Base-by-base conservation (phyloP, 108 stramenopile genomes). In the Pseudonitzschia multiseries region DNA sequence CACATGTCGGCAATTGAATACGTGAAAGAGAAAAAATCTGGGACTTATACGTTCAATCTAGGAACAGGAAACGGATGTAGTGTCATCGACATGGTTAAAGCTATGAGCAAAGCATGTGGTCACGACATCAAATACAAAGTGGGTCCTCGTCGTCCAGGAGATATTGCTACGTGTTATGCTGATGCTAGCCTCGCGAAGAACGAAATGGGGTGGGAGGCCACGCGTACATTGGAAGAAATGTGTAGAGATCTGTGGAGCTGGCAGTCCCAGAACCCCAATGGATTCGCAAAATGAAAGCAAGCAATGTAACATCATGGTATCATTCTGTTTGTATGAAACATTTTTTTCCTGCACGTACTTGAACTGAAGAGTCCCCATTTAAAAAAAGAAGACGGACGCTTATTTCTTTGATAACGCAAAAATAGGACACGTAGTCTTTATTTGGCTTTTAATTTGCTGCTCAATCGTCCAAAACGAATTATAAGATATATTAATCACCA, bases 161-260 rank as follows among this genome's bases (percentile, higher is more conserved):
- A 99, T 78, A 96, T 99, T 61, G 94, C 96, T 52, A 91, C 84
- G 65, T 97, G 96, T 75, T 98, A 96, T 88, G 95, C 97, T 0
- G 97, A 99, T 80, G 86, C 98, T 8, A 77, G 75, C n/a, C 70
- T 78, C 65, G 98, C 99, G 42, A 86, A 90, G 75, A 74, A 82
- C 9, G 96, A 97, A 79, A 95, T 99, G 81, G 88, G 86, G n/a
- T 99, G 99, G 99, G 93, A 90, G 54, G 97, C 98, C 18, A 89
- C 79, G 64, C 76, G 75, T 27, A 86, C 82, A 62, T 69, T 99
- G 32, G 93, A 98, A 41, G 98, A 98, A 57, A 97, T 98, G 97
- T 96, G 96, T 73, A 62, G 79, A 57, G 97, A 98, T 80, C 70
- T 96, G 56, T 99, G 99, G 99, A 78, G 80, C 50, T 99, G 99